A percentile compares a stretch with the other conserved stretches of the same genome.
phyloP scores from a whole-genome alignment of 129 eudicot species.

The Chrysanthemum seticuspe region DNA sequence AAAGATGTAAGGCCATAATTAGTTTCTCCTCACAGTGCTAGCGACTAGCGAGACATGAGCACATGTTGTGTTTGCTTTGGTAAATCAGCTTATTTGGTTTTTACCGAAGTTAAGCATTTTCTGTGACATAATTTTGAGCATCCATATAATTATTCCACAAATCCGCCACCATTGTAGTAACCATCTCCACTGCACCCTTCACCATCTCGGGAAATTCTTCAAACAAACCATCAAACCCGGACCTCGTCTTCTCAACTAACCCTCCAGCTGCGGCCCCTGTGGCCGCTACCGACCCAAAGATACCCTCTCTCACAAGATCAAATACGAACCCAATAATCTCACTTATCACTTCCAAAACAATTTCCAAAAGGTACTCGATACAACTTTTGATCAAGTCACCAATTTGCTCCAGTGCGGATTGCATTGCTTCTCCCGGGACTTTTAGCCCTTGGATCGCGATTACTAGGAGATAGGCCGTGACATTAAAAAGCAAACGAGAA shows the following conservation, averaged over 20 bases:
- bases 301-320: slow-evolving; percentile 32
- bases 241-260: slow-evolving; percentile 35
- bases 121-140: slow-evolving; percentile 40
- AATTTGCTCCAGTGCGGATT: slow-evolving; percentile 36
- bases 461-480: slow-evolving; percentile 31
- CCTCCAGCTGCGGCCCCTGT: slow-evolving; percentile 21
- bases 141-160: slow-evolving; percentile 52
- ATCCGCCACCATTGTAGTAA: slow-evolving; percentile 35
- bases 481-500: slow-evolving; percentile 33
- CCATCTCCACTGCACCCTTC: slow-evolving; percentile 42
- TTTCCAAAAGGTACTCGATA: slow-evolving; percentile 30
- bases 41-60: too few species aligned
- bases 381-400: slow-evolving; percentile 22
- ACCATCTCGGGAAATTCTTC: slow-evolving; percentile 37
- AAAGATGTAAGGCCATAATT: too few species aligned
- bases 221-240: slow-evolving; percentile 24
- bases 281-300: slow-evolving; percentile 30
- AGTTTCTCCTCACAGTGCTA: too few species aligned
- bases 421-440: slow-evolving; percentile 52
- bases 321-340: slow-evolving; percentile 26
- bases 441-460: slow-evolving; percentile 45
- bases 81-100: background rate
- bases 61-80: background rate
- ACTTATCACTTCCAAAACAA: slow-evolving; percentile 23
- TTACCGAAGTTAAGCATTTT: slow-evolving; percentile 43